phyloP scores from a whole-genome alignment of 495 filamentous ascomycete genomes.

The Lophium mytilinum region DNA sequence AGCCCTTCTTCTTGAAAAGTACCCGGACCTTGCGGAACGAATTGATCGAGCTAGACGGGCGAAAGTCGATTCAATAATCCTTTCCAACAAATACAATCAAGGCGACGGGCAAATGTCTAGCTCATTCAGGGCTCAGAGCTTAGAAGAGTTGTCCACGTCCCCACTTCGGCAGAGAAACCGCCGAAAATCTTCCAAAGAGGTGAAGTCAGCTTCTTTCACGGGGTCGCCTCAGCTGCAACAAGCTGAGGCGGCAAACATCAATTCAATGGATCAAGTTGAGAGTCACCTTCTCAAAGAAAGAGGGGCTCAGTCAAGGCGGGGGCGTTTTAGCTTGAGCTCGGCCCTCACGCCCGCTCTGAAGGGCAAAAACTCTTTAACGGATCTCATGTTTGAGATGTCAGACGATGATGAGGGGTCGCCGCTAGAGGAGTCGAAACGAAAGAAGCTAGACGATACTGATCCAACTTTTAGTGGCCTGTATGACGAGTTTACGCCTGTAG shows the following conservation, averaged over 20 bases:
- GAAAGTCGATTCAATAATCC: conserved; percentile 50
- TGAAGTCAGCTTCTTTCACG: background rate
- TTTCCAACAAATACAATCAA: conserved; percentile 52
- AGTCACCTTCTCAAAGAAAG: no score
- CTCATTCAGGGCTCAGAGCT: conserved; percentile 41
- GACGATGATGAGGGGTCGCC: conserved; percentile 42
- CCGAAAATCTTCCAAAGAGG: conserved; percentile 41
- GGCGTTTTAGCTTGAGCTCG: conserved; percentile 41
- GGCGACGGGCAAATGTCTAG: conserved; percentile 49
- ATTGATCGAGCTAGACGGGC: conserved; percentile 47
- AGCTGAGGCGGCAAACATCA: conserved; percentile 27
- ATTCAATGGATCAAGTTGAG: no score
- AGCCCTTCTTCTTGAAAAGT: conserved; percentile 56
- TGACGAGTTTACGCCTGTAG: conserved; percentile 5
- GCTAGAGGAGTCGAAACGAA: background rate
- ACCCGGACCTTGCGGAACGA: conserved; percentile 54
- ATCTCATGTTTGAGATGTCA: conserved; percentile 93
- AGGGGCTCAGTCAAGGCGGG: no score
- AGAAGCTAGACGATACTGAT: background rate
- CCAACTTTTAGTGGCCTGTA: background rate
- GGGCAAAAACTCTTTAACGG: conserved; percentile 54
- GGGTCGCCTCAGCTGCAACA: no score
- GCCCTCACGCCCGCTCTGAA: conserved; percentile 40
- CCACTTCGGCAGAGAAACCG: conserved; percentile 48
- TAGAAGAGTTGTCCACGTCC: conserved; percentile 50